These are phyloP conservation scores for Herpotrichia juniperi DNA, from an alignment of 2,329 filamentous ascomycete genomes.

Conservation along the genomic window DNA sequence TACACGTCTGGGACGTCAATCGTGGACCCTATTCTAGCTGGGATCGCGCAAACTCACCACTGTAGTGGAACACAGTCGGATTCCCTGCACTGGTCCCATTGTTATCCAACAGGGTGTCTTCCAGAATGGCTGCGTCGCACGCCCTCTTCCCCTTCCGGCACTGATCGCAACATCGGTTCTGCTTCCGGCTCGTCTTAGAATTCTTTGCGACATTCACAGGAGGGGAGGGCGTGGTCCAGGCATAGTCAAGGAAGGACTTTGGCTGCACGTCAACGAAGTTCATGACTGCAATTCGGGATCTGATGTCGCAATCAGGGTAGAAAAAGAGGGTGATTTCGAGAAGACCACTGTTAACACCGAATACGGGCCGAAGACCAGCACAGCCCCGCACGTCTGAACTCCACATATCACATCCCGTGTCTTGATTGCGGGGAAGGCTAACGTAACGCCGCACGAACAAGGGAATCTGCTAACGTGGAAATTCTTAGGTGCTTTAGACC, in stretches of 20 bases:
- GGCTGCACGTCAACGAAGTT: conserved; percentile 46
- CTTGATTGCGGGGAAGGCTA: conserved; percentile 36
- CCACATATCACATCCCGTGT: conserved; percentile 25
- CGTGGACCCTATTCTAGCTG: background rate
- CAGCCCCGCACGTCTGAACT: conserved; percentile 32
- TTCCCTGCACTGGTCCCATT: conserved; percentile 22
- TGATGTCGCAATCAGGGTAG: conserved; percentile 34
- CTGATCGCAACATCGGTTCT: conserved; percentile 54
- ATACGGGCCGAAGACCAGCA: conserved; percentile 27
- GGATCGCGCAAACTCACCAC: conserved; percentile 28
- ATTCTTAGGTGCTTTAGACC: background rate
- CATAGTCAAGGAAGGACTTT: conserved; percentile 44
- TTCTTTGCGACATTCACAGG: conserved; percentile 25
- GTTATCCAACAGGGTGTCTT: conserved; percentile 38
- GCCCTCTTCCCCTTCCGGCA: conserved; percentile 54
- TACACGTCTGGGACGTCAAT: conserved; percentile 40
- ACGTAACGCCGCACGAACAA: conserved; percentile 5
- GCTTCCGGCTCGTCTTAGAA: conserved; percentile 45
- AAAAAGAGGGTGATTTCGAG: conserved; percentile 23
- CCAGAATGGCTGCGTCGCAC: conserved; percentile 50
- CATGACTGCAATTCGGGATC: conserved; percentile 34
- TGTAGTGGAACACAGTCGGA: conserved; percentile 42
- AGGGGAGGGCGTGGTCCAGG: conserved; percentile 40
- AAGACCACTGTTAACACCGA: conserved; percentile 2
- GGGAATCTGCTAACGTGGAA: background rate